A percentile compares a stretch with the other conserved stretches of the same genome.
Conservation (phyloP, 768 basidiomycete species). For the Kwoniella bestiolae region DNA sequence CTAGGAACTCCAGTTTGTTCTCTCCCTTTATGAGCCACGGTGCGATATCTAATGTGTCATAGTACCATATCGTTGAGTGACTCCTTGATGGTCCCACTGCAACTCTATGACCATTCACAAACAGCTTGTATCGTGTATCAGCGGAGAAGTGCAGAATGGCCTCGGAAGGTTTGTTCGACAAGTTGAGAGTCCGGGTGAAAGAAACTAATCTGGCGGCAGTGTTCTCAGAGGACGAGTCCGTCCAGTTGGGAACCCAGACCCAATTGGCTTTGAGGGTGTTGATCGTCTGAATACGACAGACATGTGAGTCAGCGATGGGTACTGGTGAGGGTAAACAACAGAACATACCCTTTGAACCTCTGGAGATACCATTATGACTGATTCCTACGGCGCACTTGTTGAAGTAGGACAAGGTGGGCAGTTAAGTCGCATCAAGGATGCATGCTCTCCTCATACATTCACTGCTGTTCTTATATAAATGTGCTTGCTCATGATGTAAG, state of each 20-base stretch:
- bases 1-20: constrained; percentile 26
- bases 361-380: background rate
- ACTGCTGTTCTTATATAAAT: too few relatives aligned
- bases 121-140: constrained; percentile 41
- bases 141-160: constrained; percentile 25
- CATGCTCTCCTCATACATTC: too few relatives aligned
- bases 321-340: background rate
- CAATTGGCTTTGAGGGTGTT: constrained; percentile 24
- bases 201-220: constrained; percentile 23
- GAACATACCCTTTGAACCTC: background rate
- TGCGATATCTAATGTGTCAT: constrained; percentile 31
- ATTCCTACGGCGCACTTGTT: too few relatives aligned
- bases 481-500: too few relatives aligned
- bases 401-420: too few relatives aligned
- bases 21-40: constrained; percentile 20
- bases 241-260: constrained; percentile 29
- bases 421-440: too few relatives aligned
- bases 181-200: constrained; percentile 16
- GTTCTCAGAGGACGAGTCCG: constrained; percentile 9
- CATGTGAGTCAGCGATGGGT: background rate
- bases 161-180: background rate
- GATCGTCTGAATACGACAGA: constrained; percentile 18
- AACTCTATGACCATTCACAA: constrained; percentile 32
- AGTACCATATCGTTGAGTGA: constrained; percentile 31
- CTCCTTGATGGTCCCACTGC: constrained; percentile 29